A percentile compares a stretch with the other conserved stretches of the same genome.
Conservation (phyloP, 2,329 filamentous ascomycete genomes). For the Colletotrichum destructivum region DNA sequence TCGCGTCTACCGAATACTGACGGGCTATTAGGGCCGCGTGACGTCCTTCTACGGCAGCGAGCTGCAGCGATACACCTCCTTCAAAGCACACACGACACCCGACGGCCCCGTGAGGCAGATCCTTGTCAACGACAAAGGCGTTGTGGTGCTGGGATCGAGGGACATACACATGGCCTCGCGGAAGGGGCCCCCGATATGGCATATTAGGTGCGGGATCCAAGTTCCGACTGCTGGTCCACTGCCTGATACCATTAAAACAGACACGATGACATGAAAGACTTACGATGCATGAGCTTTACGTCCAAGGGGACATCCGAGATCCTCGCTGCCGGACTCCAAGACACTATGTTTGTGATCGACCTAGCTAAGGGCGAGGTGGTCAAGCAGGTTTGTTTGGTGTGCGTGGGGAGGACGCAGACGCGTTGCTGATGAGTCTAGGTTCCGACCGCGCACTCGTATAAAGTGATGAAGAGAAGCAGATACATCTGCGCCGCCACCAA, state of each 20-base stretch:
- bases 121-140: slow-evolving; percentile 90
- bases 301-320: slow-evolving; percentile 88
- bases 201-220: slow-evolving; percentile 74
- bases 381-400: slow-evolving; percentile 67
- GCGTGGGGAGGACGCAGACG: background rate
- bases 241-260: slow-evolving; percentile 54
- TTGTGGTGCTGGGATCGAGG: slow-evolving; percentile 86
- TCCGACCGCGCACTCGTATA: slow-evolving; percentile 83
- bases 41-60: slow-evolving; percentile 90
- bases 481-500: slow-evolving; percentile 94
- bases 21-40: slow-evolving; percentile 78
- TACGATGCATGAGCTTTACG: slow-evolving; percentile 96
- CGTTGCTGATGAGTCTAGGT: slow-evolving; percentile 65
- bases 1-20: slow-evolving; percentile 44
- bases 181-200: slow-evolving; percentile 89
- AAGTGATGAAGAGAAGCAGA: slow-evolving; percentile 90
- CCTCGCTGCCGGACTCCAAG: slow-evolving; percentile 88
- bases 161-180: slow-evolving; percentile 92
- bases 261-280: slow-evolving; percentile 83
- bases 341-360: slow-evolving; percentile 85
- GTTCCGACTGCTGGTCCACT: slow-evolving; percentile 21
- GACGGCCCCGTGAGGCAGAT: slow-evolving; percentile 91
- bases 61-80: slow-evolving; percentile 91
- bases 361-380: slow-evolving; percentile 79
- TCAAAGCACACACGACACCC: slow-evolving; percentile 80